Base-by-base conservation (phyloP, 139 green algal species). In the Chlorella vulgaris region DNA sequence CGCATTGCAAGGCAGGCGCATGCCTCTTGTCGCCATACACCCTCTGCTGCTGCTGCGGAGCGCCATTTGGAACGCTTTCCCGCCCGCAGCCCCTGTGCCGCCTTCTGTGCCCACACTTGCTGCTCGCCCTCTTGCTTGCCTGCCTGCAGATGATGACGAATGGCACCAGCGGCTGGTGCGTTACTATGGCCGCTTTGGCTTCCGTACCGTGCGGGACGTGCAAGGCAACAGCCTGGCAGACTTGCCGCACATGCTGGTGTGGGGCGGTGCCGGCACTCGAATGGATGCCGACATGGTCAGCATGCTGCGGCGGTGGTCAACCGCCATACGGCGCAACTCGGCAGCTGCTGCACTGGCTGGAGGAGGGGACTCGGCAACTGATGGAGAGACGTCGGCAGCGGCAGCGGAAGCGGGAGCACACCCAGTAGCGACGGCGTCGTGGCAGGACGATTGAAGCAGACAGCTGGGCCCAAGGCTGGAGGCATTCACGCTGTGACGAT, bases 251-350 rank as follows among this genome's bases (percentile, higher is more conserved):
- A 74, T 92, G 81, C 80, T 97, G 29, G 91, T 94, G n/a, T 97
- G 93, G 93, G 93, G 93, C 47, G 93, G 93, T 4, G 88, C 85
- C 33, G 93, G 93, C 26, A 95, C 89, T 8, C 84, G 93, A 47
- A 96, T 97, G 91, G 90, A 95, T 58, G 93, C 89, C 0, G 90
- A 96, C 53, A 82, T 94, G 0, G 33, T 29, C 4, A 43, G 13
- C 24, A 88, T 92, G 80, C 84, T 94, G 71, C 28, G 33, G 18
- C 87, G 76, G 2, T 96, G 92, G 92, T 87, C 68, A 24, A 76
- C 82, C 0, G 82, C 86, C 13, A 73, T 94, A n/a, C 74, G 86
- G 24, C 73, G 73, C 35, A 79, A 79, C 53, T 69, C 73, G 10
- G 35, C 73, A 24, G 73, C 73, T 19, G 29, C 19, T 55, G 6